phyloP scores from a whole-genome alignment of 2,329 filamentous ascomycete species.

The Claviceps cyperi region DNA sequence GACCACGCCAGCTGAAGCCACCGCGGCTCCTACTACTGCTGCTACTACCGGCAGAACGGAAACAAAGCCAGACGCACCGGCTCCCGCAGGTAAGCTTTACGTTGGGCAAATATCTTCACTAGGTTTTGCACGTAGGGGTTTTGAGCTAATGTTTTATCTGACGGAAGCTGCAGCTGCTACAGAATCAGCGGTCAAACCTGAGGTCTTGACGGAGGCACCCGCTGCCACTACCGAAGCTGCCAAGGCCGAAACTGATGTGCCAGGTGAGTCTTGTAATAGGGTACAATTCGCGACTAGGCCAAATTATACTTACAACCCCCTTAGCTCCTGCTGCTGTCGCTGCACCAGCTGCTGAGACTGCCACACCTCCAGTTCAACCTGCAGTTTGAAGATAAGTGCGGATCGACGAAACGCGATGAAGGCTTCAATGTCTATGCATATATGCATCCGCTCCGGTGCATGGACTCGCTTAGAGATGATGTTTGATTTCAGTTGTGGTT shows the following conservation, averaged over 20 bases:
- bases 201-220: neutral
- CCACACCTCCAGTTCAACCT: neutral
- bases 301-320: neutral
- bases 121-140: neutral
- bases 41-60: conserved; percentile 20
- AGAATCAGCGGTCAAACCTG: conserved; percentile 1
- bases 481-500: conserved; percentile 3
- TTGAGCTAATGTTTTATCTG: conserved; percentile 1
- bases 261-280: neutral
- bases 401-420: neutral
- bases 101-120: neutral
- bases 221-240: neutral
- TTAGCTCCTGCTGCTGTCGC: conserved; percentile 4
- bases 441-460: neutral
- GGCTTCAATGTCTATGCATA: neutral
- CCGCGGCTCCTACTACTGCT: conserved; percentile 12
- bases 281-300: no score
- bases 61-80: conserved; percentile 20
- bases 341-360: conserved; percentile 9
- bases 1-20: conserved; percentile 14
- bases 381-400: neutral
- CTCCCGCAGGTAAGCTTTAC: conserved; percentile 16
- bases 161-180: conserved; percentile 13
- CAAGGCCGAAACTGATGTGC: conserved; percentile 2
- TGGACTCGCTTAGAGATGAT: neutral